Percentiles rank a stretch among this genome's conserved stretches.
Conservation (phyloP, 176 grass and related monocot genomes). For the Oryza meyeriana region DNA sequence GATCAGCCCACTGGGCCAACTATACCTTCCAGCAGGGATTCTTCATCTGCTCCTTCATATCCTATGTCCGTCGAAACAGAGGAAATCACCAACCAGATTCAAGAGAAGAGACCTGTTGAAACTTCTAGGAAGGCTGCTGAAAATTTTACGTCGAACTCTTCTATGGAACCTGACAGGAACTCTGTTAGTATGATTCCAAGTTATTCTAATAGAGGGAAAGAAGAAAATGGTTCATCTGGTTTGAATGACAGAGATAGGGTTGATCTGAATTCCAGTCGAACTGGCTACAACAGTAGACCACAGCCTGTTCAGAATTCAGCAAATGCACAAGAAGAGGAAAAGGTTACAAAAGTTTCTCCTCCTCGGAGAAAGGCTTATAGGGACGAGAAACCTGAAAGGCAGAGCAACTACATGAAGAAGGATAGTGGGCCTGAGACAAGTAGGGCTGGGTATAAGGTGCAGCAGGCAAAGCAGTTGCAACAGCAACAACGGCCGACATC, state of each 20-base stretch:
- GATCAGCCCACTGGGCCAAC: conserved; percentile 50
- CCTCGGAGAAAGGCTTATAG: conserved; percentile 76
- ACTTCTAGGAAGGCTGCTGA: conserved; percentile 51
- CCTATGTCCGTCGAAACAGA: conserved; percentile 55
- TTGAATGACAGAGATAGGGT: conserved; percentile 68
- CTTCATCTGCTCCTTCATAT: conserved; percentile 44
- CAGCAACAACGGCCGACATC: conserved; percentile 57
- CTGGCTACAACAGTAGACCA: conserved; percentile 46
- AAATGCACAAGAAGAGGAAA: conserved; percentile 75
- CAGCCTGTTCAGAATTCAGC: conserved; percentile 55
- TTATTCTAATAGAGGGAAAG: conserved; percentile 63
- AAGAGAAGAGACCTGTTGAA: conserved; percentile 69
- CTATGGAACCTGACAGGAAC: conserved; percentile 66
- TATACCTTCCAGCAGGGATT: conserved; percentile 57
- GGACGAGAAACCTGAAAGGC: conserved; percentile 82
- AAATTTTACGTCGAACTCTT: conserved; percentile 55
- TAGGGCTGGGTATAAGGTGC: conserved; percentile 53
- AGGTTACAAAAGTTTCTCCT: conserved; percentile 82
- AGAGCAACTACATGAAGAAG: conserved; percentile 64
- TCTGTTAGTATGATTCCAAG: conserved; percentile 67
- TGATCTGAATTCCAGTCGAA: conserved; percentile 52
- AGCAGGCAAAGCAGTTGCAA: conserved; percentile 52
- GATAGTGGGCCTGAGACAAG: conserved; percentile 47
- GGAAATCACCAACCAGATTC: conserved; percentile 48
- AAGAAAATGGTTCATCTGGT: conserved; percentile 59